phyloP scores from a whole-genome alignment of 495 filamentous ascomycete genomes.

The Neurospora sp. region DNA sequence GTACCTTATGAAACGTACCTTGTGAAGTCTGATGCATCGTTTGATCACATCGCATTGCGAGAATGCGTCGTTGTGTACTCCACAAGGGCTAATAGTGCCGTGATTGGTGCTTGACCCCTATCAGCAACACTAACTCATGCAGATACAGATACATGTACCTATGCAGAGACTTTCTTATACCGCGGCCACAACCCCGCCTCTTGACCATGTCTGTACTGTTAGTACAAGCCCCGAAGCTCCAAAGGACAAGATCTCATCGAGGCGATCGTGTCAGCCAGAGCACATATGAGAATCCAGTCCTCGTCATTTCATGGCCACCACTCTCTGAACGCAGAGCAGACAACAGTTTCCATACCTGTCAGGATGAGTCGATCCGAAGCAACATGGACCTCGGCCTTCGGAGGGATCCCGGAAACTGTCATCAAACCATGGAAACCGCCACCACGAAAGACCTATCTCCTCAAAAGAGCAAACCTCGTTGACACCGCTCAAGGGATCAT shows the following conservation, averaged over 20 bases:
- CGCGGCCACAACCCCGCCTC: background rate
- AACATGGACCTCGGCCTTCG: background rate
- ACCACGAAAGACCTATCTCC: slow-evolving; percentile 14
- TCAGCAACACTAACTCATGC: background rate
- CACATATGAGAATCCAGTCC: background rate
- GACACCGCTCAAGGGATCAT: slow-evolving; percentile 21
- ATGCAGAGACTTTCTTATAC: background rate
- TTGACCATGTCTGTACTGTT: background rate
- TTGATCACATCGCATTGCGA: background rate
- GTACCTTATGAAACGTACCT: background rate
- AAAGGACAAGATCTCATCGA: background rate
- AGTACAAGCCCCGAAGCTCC: background rate
- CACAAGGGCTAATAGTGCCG: background rate
- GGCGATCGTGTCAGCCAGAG: background rate
- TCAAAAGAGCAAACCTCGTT: slow-evolving; percentile 25
- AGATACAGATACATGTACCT: background rate
- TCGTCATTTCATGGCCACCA: background rate
- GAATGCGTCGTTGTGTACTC: background rate
- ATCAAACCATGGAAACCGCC: slow-evolving; percentile 29
- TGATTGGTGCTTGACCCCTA: background rate
- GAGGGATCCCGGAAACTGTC: slow-evolving; percentile 5
- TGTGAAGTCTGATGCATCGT: background rate
- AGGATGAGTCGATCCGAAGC: background rate
- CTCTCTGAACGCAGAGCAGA: background rate
- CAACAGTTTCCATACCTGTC: background rate